Evolutionary conservation across 2,329 filamentous ascomycete genomes (phyloP), one percentile per base, ranked within the genome.

Genomic region (Cladosporium sp.): DNA sequence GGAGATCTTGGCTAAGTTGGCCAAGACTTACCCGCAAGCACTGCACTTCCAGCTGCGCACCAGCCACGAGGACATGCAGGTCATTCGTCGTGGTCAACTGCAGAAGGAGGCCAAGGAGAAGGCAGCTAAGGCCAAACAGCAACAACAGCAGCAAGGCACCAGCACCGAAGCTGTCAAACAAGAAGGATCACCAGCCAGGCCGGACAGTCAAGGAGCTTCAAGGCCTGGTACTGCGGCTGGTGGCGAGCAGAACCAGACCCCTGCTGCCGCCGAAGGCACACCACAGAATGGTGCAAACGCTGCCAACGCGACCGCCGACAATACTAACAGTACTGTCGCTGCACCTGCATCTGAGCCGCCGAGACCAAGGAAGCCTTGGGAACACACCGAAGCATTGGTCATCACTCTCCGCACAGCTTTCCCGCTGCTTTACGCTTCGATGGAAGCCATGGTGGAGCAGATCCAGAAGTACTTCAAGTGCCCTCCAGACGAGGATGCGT

Each of bases 361-460:
- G 52, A 75, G 76, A 56, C 76, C 78, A 12, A 92, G 90, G 76
- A 90, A 89, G 64, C 92, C 95, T 0, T 97, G 94, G 94, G 94
- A 99, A 71, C 88, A 95, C 67, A 93, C 92, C 0, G 94, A 99
- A 66, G 92, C 97, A 72, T 91, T 99, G 61, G 92, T 96, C 82
- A 89, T 92, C 36, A 89, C 92, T 30, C 85, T 99, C 56, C 97
- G 99, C 80, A 97, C 94, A 6, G 92, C 93, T 0, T 99, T 97
- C 80, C 94, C 94, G 22, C 82, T 99, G 17, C 83, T 99, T 66
- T 94, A 95, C 9, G 79, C 97, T 43, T 97, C 93, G 0, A 97
- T 99, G 94, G 94, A 99, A 77, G 96, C 93, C 0, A 99, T 97
- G 92, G 92, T 97, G 30, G 94, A 99, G 71, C 93, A 97, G 75